Evolutionary conservation across 257 asterid genomes (phyloP).

Genomic region (Fraxinus americana): DNA sequence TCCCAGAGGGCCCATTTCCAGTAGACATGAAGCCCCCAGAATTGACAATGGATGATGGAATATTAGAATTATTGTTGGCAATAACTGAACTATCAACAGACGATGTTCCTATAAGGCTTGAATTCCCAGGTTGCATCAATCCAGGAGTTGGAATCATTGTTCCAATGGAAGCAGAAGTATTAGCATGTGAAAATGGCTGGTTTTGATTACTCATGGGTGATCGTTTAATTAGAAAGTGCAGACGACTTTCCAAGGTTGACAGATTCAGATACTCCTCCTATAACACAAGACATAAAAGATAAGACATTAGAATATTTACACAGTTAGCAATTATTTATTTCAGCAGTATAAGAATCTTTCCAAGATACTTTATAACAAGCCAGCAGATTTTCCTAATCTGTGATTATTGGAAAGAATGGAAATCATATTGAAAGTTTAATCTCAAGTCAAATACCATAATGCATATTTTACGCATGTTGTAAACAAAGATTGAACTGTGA

Average conservation of each 20-base stretch:
- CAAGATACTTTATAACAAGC: slow-evolving; percentile 9
- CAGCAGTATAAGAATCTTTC: slow-evolving; percentile 2
- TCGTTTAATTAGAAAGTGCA: slow-evolving; percentile 57
- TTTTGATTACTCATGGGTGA: slow-evolving; percentile 56
- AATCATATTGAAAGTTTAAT: not conserved
- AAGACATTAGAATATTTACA: slow-evolving; percentile 12
- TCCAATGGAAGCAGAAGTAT: slow-evolving; percentile 67
- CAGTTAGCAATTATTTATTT: slow-evolving; percentile 14
- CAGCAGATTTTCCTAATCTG: slow-evolving; percentile 6
- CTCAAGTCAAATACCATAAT: not conserved
- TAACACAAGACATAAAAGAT: slow-evolving; percentile 27
- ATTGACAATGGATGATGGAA: slow-evolving; percentile 59
- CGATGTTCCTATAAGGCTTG: slow-evolving; percentile 51
- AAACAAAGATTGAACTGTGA: slow-evolving; percentile 10
- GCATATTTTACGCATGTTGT: slow-evolving; percentile 18
- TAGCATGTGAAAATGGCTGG: slow-evolving; percentile 65
- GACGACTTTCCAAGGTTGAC: slow-evolving; percentile 73
- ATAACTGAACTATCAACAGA: slow-evolving; percentile 59
- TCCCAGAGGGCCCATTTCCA: slow-evolving; percentile 55
- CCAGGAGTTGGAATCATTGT: slow-evolving; percentile 99
- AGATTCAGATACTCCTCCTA: slow-evolving; percentile 88
- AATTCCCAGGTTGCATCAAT: slow-evolving; percentile 66
- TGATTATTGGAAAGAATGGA: slow-evolving; percentile 14
- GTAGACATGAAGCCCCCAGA: slow-evolving; percentile 64
- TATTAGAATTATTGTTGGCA: slow-evolving; percentile 49